Evolutionary conservation across 805 yeast genomes (phyloP).

Genomic region (Saccharomyces kudriavzevii): DNA sequence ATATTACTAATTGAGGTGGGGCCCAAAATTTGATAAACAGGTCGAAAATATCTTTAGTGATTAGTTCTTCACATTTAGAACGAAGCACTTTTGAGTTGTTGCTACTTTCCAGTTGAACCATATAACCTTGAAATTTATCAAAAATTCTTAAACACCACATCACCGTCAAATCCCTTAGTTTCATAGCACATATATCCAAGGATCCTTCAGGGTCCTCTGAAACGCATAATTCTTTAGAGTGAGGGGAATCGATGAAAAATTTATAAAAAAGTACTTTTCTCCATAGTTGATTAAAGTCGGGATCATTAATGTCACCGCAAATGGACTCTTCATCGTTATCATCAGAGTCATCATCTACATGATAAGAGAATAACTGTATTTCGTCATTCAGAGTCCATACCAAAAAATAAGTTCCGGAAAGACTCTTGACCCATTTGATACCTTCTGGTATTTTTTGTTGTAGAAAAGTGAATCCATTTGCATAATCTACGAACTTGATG

Average conservation of each 20-base stretch:
- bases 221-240: constrained; percentile 17
- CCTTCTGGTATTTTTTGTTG: constrained; percentile 16
- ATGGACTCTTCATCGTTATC: constrained; percentile 13
- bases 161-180: constrained; percentile 27
- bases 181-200: constrained; percentile 25
- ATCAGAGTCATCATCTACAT: constrained; percentile 18
- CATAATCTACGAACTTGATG: constrained; percentile 21
- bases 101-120: constrained; percentile 3
- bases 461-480: constrained; percentile 23
- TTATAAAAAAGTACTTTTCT: constrained; percentile 24
- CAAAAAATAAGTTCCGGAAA: constrained; percentile 13
- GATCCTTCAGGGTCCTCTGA: constrained; percentile 18
- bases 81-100: not conserved
- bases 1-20: constrained; percentile 46
- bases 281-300: constrained; percentile 18
- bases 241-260: constrained; percentile 16
- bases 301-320: constrained; percentile 13
- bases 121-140: constrained; percentile 13
- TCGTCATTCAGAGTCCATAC: constrained; percentile 17
- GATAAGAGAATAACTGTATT: constrained; percentile 17
- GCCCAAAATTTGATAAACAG: constrained; percentile 49
- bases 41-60: constrained; percentile 17
- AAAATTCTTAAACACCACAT: constrained; percentile 23
- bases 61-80: constrained; percentile 12
- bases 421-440: constrained; percentile 13